Base-by-base conservation (phyloP, 2,329 filamentous ascomycete species). In the Grosmannia penicillata region DNA sequence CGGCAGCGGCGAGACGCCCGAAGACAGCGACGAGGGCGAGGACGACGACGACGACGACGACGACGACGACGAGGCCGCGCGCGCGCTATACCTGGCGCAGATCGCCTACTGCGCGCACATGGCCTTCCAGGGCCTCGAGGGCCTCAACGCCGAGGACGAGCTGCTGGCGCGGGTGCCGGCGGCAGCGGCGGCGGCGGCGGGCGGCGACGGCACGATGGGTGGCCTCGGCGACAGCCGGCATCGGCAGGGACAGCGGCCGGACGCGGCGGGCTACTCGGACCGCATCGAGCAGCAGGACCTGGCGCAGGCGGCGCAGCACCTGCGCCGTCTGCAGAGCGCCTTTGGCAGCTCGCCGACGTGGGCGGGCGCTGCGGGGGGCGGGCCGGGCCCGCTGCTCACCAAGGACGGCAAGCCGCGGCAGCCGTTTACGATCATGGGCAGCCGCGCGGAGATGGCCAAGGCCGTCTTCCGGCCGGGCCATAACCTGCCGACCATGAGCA, bases 401-500 rank as follows among this genome's bases (percentile, higher is more conserved):
- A 70, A 67, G 44, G 69, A 78, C 41, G 91, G 91, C 32, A 91
- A 84, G 54, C 91, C 91, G 13, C 65, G 96, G 48, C 76, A 87
- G 49, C 89, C 89, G 1, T 96, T 98, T 52, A 95, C 86, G 1
- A 66, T 98, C 18, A 67, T 93, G 5, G 78, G 80, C 42, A 79
- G 70, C 47, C 72, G 91, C 27, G 75, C 84, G 44, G 78, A 85
- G 44, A 59, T 94, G 42, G 73, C 78, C 43, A 68, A 78, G 42
- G 81, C 81, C 3, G 89, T 98, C 1, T 98, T 98, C 59, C 72
- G 83, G 39, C 75, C 85, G 0, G 85, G 91, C 8, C 91, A 98
- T 56, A 95, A 84, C 58, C 62, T 98, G 42, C 91, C 91, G 1
- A 96, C 91, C 4, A 96, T 98, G 91, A 83, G 76, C 2, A 95